phyloP scores from a whole-genome alignment of 805 yeast genomes.

The Grigorovia transvaalensis region DNA sequence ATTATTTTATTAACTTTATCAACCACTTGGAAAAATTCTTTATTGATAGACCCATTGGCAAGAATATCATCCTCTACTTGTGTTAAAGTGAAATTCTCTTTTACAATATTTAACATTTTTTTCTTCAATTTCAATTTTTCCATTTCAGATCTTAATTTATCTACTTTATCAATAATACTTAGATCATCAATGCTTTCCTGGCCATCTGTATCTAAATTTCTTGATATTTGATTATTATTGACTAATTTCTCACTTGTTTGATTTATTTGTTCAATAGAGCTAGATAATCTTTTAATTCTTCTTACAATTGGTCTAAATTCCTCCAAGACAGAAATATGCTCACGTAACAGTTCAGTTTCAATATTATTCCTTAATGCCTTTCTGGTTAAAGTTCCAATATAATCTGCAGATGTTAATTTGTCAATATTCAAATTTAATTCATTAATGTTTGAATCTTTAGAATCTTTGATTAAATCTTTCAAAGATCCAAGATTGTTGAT shows the following conservation, averaged over 20 bases:
- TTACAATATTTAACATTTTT: slow-evolving; percentile 41
- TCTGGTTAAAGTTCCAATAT: slow-evolving; percentile 51
- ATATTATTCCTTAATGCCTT: slow-evolving; percentile 49
- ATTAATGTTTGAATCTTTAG: neutral
- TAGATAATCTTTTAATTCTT: slow-evolving; percentile 30
- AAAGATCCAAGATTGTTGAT: neutral
- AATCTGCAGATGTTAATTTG: slow-evolving; percentile 35
- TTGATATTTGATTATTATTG: slow-evolving; percentile 2
- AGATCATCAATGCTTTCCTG: slow-evolving; percentile 23
- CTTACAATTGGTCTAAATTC: slow-evolving; percentile 36
- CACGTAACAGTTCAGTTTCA: slow-evolving; percentile 49
- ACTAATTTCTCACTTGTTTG: slow-evolving; percentile 7
- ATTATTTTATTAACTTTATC: slow-evolving; percentile 54
- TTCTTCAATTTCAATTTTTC: slow-evolving; percentile 34
- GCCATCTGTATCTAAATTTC: neutral
- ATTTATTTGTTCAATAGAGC: slow-evolving; percentile 18
- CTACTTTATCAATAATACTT: slow-evolving; percentile 8
- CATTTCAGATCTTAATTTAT: slow-evolving; percentile 11
- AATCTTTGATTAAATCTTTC: neutral
- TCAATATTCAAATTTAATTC: slow-evolving; percentile 18
- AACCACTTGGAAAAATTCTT: slow-evolving; percentile 51
- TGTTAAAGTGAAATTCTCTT: slow-evolving; percentile 52
- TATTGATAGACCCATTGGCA: slow-evolving; percentile 30
- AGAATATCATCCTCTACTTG: slow-evolving; percentile 63
- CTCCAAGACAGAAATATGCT: slow-evolving; percentile 41